Evolutionary conservation across 1,284 basidiomycete genomes (phyloP).

Genomic region (Ceratobasidium sp.): DNA sequence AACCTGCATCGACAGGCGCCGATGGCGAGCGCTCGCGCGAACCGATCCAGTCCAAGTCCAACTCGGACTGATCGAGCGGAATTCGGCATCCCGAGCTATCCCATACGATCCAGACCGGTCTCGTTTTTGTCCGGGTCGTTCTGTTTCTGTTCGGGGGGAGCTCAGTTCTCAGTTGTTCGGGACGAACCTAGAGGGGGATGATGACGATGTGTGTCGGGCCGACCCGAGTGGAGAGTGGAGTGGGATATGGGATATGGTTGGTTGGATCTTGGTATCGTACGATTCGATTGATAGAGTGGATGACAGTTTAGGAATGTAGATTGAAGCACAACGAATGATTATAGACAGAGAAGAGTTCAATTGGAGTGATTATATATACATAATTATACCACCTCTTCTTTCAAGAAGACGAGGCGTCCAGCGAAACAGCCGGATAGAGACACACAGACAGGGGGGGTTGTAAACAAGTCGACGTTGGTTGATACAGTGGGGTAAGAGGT

Average conservation of each 20-base stretch:
- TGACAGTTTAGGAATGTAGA: constrained; percentile 17
- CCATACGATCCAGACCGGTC: not conserved
- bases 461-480: constrained; percentile 21
- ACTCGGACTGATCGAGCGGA: constrained; percentile 36
- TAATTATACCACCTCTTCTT: constrained; percentile 40
- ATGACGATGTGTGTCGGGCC: too few species aligned
- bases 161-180: too few species aligned
- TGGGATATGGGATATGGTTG: too few species aligned
- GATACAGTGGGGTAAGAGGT: constrained; percentile 36
- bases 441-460: not conserved
- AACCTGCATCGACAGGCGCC: constrained; percentile 2
- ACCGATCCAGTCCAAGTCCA: constrained; percentile 36
- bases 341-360: constrained; percentile 4
- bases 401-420: constrained; percentile 6
- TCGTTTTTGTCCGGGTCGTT: too few species aligned
- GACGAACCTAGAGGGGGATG: too few species aligned
- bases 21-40: constrained; percentile 2
- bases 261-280: constrained; percentile 2
- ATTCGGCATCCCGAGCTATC: constrained; percentile 1
- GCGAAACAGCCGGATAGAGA: too few species aligned
- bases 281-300: constrained; percentile 16
- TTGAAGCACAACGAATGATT: constrained; percentile 8
- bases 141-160: too few species aligned
- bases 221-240: not conserved
- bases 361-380: constrained; percentile 44